Percentiles rank a stretch among this genome's conserved stretches.
Conservation (phyloP, 768 basidiomycete genomes). For the Hygrocybe coccinea region DNA sequence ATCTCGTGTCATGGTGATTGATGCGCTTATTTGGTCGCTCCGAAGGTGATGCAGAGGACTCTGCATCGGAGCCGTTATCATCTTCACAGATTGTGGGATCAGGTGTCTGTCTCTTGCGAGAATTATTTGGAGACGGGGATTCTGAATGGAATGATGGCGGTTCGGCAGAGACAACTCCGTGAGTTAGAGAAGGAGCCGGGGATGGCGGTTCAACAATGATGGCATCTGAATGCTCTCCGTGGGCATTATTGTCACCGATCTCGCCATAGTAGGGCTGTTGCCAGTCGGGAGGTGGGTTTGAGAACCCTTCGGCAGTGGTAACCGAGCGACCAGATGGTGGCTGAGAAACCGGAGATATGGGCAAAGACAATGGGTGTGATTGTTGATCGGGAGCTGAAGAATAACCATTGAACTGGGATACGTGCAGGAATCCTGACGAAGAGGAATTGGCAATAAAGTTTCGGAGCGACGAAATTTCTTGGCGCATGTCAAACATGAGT, state of each 20-base stretch:
- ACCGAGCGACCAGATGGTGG: conserved; percentile 27
- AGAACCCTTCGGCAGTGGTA: conserved; percentile 37
- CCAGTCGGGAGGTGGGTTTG: conserved; percentile 23
- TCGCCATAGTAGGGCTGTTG: conserved; percentile 14
- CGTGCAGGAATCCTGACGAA: conserved; percentile 21
- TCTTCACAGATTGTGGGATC: conserved; percentile 35
- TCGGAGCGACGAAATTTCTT: conserved; percentile 39
- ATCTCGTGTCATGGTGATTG: conserved; percentile 60
- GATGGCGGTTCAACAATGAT: conserved; percentile 14
- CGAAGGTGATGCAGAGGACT: conserved; percentile 31
- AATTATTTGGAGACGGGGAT: conserved; percentile 8
- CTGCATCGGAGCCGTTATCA: conserved; percentile 25
- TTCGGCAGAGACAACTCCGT: conserved; percentile 19
- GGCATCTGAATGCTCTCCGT: conserved; percentile 14
- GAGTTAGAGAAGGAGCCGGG: conserved; percentile 30
- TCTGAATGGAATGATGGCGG: conserved; percentile 4
- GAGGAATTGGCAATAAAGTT: conserved; percentile 10
- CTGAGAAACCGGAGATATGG: conserved; percentile 37
- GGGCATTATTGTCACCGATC: conserved; percentile 17
- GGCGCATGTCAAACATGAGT: conserved; percentile 49
- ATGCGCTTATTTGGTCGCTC: conserved; percentile 39
- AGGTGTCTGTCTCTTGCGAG: conserved; percentile 30
- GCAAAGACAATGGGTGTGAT: conserved; percentile 27
- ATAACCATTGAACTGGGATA: conserved; percentile 30
- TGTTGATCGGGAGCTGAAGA: conserved; percentile 29